A percentile compares a stretch with the other conserved stretches of the same genome.
Evolutionary conservation across 1,284 basidiomycete genomes (phyloP).

Genomic region (Singerocomus inundabilis): DNA sequence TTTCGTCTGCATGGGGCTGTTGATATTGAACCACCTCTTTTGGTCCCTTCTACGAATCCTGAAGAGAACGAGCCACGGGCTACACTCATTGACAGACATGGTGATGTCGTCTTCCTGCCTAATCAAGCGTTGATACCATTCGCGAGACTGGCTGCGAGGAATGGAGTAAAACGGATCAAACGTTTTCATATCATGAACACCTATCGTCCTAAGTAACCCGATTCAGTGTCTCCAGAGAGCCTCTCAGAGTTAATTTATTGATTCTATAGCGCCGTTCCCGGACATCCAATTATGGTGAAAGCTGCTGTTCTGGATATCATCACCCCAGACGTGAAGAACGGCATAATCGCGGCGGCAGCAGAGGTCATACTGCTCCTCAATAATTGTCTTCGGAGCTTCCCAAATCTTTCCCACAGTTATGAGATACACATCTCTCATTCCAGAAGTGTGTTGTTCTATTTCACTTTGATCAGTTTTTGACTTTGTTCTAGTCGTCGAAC

Average conservation of each 20-base stretch:
- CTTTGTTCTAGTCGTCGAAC: slow-evolving; percentile 53
- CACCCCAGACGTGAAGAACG: slow-evolving; percentile 61
- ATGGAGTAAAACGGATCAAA: slow-evolving; percentile 79
- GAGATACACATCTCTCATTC: slow-evolving; percentile 76
- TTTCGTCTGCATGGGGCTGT: slow-evolving; percentile 91
- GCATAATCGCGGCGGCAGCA: slow-evolving; percentile 62
- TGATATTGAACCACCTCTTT: slow-evolving; percentile 78
- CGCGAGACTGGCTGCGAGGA: slow-evolving; percentile 79
- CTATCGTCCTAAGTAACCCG: slow-evolving; percentile 60
- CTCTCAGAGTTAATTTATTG: background rate
- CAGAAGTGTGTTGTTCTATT: slow-evolving; percentile 46
- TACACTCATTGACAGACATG: slow-evolving; percentile 78
- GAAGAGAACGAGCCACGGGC: slow-evolving; percentile 49
- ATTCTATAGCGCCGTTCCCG: slow-evolving; percentile 51
- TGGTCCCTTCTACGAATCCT: slow-evolving; percentile 57
- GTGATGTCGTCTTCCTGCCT: slow-evolving; percentile 79
- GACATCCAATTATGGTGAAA: slow-evolving; percentile 69
- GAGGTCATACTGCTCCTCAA: slow-evolving; percentile 69
- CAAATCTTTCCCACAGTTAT: slow-evolving; percentile 60
- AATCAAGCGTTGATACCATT: slow-evolving; percentile 80
- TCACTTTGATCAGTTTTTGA: background rate
- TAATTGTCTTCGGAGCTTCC: slow-evolving; percentile 67
- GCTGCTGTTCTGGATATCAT: slow-evolving; percentile 80
- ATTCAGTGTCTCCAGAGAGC: background rate
- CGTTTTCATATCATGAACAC: slow-evolving; percentile 82